phyloP scores from a whole-genome alignment of 495 filamentous ascomycete genomes.

The Daldinia loculata region DNA sequence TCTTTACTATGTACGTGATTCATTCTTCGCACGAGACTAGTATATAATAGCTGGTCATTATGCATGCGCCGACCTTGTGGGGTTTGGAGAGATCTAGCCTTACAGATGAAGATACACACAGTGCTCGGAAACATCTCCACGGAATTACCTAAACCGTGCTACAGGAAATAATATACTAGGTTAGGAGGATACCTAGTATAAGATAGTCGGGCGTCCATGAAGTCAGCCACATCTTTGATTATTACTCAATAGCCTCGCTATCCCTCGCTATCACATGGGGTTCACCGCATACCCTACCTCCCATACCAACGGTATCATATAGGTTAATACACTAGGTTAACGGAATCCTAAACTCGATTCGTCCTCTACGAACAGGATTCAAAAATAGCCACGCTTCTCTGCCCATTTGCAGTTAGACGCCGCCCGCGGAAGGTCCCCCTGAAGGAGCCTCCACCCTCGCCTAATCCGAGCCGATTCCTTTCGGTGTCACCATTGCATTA shows the following conservation, averaged over 20 bases:
- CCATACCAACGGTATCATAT: constrained; percentile 14
- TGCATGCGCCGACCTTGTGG: constrained; percentile 34
- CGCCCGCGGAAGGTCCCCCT: constrained; percentile 14
- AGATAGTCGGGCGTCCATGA: constrained; percentile 5
- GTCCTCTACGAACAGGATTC: constrained; percentile 13
- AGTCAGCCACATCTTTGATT: constrained; percentile 18
- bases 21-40: constrained; percentile 16
- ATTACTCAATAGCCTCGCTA: constrained; percentile 19
- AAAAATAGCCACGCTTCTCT: constrained; percentile 21
- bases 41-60: constrained; percentile 18
- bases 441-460: constrained; percentile 33
- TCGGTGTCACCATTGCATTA: constrained; percentile 30
- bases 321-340: background rate
- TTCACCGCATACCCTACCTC: constrained; percentile 17
- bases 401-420: constrained; percentile 10
- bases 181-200: background rate
- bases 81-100: constrained; percentile 32
- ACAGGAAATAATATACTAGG: background rate
- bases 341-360: constrained; percentile 18
- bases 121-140: constrained; percentile 12
- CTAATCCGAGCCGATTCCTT: constrained; percentile 34
- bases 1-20: constrained; percentile 12
- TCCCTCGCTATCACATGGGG: constrained; percentile 13
- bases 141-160: constrained; percentile 26
- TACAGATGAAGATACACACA: constrained; percentile 19